phyloP scores from a whole-genome alignment of 2,329 filamentous ascomycete species.

The Penicillium carneum region DNA sequence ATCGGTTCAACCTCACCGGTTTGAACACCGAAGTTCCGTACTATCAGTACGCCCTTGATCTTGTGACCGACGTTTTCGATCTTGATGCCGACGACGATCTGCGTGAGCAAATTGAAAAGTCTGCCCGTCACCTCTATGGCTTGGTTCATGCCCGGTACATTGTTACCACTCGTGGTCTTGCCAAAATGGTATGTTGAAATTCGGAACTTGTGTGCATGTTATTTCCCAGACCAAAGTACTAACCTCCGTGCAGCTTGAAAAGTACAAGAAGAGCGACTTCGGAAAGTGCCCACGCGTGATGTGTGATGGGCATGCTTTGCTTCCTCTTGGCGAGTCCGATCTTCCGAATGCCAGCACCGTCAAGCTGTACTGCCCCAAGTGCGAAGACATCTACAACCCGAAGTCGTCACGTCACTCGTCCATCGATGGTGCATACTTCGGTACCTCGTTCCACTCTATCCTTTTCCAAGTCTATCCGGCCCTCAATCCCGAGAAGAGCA shows the following conservation, averaged over 20 bases:
- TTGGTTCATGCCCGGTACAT: conserved; percentile 96
- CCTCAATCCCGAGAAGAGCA: conserved; percentile 83
- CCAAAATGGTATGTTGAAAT: conserved; percentile 84
- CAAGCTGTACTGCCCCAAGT: conserved; percentile 95
- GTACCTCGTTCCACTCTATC: conserved; percentile 97
- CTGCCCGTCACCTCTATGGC: conserved; percentile 91
- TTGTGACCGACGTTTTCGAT: conserved; percentile 97
- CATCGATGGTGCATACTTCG: conserved; percentile 98
- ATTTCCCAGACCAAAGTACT: background rate
- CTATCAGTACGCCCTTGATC: conserved; percentile 97
- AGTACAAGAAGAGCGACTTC: conserved; percentile 98
- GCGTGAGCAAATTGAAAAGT: conserved; percentile 97
- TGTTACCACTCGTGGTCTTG: conserved; percentile 88
- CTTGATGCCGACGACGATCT: conserved; percentile 98
- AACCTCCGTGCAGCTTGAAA: conserved; percentile 75
- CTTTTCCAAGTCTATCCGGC: conserved; percentile 97
- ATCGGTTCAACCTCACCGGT: conserved; percentile 96
- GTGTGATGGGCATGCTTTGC: conserved; percentile 89
- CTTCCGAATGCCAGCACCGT: conserved; percentile 85
- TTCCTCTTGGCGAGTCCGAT: conserved; percentile 94
- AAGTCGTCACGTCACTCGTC: conserved; percentile 94
- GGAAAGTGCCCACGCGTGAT: conserved; percentile 97
- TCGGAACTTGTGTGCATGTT: background rate
- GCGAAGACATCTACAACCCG: conserved; percentile 98
- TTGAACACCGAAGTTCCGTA: conserved; percentile 97